phyloP scores from a whole-genome alignment of 75 land plant genomes.

The Sequoiadendron giganteum region DNA sequence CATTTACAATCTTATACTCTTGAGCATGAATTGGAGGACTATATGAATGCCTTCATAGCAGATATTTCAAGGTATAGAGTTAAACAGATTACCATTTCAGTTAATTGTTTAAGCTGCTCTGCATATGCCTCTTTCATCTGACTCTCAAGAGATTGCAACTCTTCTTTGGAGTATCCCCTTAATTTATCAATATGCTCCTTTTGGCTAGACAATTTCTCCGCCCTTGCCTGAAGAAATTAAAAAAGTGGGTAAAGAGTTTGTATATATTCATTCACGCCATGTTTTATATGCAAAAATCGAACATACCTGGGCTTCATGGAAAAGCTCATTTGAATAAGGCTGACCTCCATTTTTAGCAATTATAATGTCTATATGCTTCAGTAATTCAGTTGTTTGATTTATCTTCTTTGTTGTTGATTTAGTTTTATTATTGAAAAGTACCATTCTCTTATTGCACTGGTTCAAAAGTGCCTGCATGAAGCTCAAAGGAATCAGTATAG shows the following conservation, averaged over 20 bases:
- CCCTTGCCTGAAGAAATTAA: background rate
- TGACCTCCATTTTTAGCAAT: conserved; percentile 47
- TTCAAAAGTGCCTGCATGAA: conserved; percentile 42
- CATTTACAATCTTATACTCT: background rate
- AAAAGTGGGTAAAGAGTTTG: background rate
- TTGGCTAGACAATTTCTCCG: conserved; percentile 7
- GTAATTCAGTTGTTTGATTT: conserved; percentile 45
- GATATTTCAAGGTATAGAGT: background rate
- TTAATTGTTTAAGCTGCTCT: conserved; percentile 31
- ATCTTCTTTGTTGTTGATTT: conserved; percentile 42
- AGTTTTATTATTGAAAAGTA: conserved; percentile 82
- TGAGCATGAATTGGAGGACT: background rate
- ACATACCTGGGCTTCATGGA: conserved; percentile 54
- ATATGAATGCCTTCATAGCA: background rate
- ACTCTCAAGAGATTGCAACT: conserved; percentile 19
- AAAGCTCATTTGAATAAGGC: conserved; percentile 67
- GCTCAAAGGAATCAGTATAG: background rate
- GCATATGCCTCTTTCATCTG: conserved; percentile 23
- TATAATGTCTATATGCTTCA: conserved; percentile 50
- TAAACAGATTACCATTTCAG: conserved; percentile 18
- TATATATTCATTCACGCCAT: background rate
- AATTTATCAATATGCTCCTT: conserved; percentile 19
- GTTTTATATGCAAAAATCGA: background rate
- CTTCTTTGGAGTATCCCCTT: conserved; percentile 18
- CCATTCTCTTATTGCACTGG: conserved; percentile 45